These are phyloP conservation scores for Solanum stenotomum DNA, from an alignment of 257 asterid species.

Conservation along the genomic window DNA sequence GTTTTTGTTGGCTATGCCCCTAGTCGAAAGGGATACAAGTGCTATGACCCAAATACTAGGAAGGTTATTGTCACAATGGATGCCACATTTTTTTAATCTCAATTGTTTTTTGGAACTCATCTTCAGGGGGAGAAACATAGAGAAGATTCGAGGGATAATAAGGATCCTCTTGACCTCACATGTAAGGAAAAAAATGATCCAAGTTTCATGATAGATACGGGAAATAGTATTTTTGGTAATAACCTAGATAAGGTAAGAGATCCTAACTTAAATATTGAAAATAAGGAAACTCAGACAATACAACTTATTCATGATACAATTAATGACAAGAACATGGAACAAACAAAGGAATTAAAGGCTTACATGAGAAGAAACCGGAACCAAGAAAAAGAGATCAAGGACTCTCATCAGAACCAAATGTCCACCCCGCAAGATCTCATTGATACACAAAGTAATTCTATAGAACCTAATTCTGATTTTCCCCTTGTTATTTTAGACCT, in stretches of 20 bases:
- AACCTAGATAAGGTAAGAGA: neutral
- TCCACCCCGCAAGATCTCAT: neutral
- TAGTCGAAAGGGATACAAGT: neutral
- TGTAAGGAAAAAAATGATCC: neutral
- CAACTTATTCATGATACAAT: neutral
- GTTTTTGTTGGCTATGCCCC: neutral
- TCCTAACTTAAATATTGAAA: neutral
- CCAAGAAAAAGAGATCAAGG: neutral
- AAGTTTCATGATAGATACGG: neutral
- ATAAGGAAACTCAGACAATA: neutral
- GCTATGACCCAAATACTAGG: neutral
- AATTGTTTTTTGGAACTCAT: neutral
- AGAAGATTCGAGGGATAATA: neutral
- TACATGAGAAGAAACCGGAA: neutral
- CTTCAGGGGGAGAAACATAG: neutral
- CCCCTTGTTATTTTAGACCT: neutral
- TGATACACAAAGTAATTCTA: neutral
- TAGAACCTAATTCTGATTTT: neutral
- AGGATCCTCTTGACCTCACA: neutral
- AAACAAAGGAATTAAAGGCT: neutral
- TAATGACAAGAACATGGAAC: neutral
- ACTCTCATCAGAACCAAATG: too few relatives aligned
- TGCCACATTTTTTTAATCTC: neutral
- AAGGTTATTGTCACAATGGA: neutral
- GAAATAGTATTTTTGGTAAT: neutral